Evolutionary conservation across 2,329 filamentous ascomycete species (phyloP), one percentile per base, ranked within the genome.

Genomic region (Emergomyces pasteurianus): DNA sequence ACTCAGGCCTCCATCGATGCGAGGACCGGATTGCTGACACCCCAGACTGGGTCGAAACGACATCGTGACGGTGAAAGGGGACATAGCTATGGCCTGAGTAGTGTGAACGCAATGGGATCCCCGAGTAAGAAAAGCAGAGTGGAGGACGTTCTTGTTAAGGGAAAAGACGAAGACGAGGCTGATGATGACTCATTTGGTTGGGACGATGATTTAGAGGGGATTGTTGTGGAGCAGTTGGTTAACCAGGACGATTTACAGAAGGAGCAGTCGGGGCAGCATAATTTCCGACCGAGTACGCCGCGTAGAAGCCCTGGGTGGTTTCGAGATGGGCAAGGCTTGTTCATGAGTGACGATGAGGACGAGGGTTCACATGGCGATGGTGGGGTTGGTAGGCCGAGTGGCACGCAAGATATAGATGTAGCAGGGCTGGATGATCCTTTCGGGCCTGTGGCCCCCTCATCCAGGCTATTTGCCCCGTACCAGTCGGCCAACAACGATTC

Each of bases 181-280:
- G 66, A 72, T 26, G 68, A 72, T 5, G 73, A 74, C 6, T 69
- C 70, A 10, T 74, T 74, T 53, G 70, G 69, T 4, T 76, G 74
- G 74, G 70, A 74, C 8, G 69, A 72, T 1, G 69, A 69, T 36
- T 67, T 71, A 6, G 72, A 74, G 12, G 71, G 73, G 6, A 69
- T 72, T 21, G 59, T 73, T 21, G 68, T 56, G n/a, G 10, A 42
- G 21, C 34, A 42, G 36, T 42, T 56, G 10, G 34, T 5, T 23
- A n/a, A 12, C 8, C 38, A 18, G 21, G 53, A 3, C 3, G n/a
- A 21, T 26, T 40, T n/a, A 40, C 36, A 36, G 7, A 16, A 52
- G 31, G 26, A 40, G 52, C 28, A 28, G n/a, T 7, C 1, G 36
- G 21, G 38, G 4, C 21, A 26, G 14, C 36, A 28, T 21, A 36